These are phyloP conservation scores for Aspergillus costaricaensis DNA, from an alignment of 2,329 filamentous ascomycete genomes.

Conservation along the genomic window DNA sequence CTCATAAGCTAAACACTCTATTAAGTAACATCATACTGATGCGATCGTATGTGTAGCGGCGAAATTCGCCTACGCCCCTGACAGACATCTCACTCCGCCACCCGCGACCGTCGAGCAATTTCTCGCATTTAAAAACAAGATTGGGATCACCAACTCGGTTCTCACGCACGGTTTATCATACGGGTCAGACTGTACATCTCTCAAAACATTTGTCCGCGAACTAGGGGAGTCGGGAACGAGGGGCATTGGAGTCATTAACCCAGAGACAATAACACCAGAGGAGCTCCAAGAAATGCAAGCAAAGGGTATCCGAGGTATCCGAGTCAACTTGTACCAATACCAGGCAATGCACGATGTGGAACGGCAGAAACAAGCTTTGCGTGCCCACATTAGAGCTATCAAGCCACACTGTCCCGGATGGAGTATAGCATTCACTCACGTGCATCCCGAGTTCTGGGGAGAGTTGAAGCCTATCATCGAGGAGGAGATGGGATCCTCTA, in stretches of 20 bases:
- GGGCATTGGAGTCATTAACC: conserved; percentile 36
- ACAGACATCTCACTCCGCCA: conserved; percentile 33
- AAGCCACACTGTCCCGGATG: conserved; percentile 24
- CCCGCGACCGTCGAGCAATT: conserved; percentile 30
- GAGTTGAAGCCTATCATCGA: conserved; percentile 27
- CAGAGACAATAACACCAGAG: conserved; percentile 22
- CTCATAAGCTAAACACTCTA: too few species aligned
- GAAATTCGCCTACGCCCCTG: conserved; percentile 26
- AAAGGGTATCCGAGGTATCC: conserved; percentile 36
- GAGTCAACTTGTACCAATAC: conserved; percentile 42
- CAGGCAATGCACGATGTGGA: conserved; percentile 41
- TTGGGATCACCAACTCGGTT: conserved; percentile 39
- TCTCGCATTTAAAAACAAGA: conserved; percentile 24
- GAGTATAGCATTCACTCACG: conserved; percentile 37
- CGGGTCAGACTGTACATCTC: conserved; percentile 38
- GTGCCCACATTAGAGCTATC: conserved; percentile 30
- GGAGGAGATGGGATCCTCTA: conserved; percentile 19
- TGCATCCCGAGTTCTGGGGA: conserved; percentile 34
- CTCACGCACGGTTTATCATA: conserved; percentile 43
- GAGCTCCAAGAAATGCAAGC: conserved; percentile 29
- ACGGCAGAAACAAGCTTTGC: conserved; percentile 35
- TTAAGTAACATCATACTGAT: background rate
- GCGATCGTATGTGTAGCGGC: conserved; percentile 10
- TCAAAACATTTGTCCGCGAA: conserved; percentile 34
- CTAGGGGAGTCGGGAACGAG: conserved; percentile 29